Evolutionary conservation across 768 basidiomycete species (phyloP).

Genomic region (Boletellus sp.): DNA sequence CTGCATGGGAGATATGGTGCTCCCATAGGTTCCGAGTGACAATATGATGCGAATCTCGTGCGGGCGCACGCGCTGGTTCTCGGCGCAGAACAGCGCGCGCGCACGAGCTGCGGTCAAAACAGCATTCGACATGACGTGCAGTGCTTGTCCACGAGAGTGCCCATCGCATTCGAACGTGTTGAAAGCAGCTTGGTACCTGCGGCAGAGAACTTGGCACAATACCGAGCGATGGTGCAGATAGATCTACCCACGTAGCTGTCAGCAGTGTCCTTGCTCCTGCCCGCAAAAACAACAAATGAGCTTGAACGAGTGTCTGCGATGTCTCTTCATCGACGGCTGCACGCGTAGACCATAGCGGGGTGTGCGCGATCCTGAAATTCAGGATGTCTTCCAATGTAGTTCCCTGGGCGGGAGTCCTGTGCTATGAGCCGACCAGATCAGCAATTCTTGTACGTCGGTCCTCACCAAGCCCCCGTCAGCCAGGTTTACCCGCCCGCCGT

Average conservation of each 20-base stretch:
- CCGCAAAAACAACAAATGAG: conserved; percentile 59
- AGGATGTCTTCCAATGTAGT: conserved; percentile 55
- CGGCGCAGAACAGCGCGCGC: conserved; percentile 31
- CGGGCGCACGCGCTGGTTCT: conserved; percentile 12
- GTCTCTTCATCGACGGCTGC: conserved; percentile 52
- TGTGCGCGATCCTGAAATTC: conserved; percentile 44
- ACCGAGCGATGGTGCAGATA: not conserved
- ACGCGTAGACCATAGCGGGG: conserved; percentile 70
- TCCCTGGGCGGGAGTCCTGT: conserved; percentile 41
- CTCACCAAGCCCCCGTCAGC: conserved; percentile 50
- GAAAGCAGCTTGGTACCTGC: conserved; percentile 65
- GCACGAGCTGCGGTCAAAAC: conserved; percentile 52
- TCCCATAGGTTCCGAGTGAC: conserved; percentile 74
- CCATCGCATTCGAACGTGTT: conserved; percentile 52
- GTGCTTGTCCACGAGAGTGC: conserved; percentile 41
- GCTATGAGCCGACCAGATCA: not conserved
- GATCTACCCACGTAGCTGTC: conserved; percentile 56
- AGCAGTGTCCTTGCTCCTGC: conserved; percentile 66
- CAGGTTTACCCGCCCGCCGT: conserved; percentile 18
- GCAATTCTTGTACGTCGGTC: not conserved
- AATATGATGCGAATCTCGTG: conserved; percentile 51
- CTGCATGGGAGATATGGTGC: conserved; percentile 58
- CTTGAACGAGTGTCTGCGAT: conserved; percentile 41
- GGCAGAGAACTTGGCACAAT: not conserved
- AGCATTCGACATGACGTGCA: conserved; percentile 48